Evolutionary conservation across 164 flowering plant species (phyloP), one percentile per base, ranked within the genome.

Genomic region (Tinospora cordifolia): DNA sequence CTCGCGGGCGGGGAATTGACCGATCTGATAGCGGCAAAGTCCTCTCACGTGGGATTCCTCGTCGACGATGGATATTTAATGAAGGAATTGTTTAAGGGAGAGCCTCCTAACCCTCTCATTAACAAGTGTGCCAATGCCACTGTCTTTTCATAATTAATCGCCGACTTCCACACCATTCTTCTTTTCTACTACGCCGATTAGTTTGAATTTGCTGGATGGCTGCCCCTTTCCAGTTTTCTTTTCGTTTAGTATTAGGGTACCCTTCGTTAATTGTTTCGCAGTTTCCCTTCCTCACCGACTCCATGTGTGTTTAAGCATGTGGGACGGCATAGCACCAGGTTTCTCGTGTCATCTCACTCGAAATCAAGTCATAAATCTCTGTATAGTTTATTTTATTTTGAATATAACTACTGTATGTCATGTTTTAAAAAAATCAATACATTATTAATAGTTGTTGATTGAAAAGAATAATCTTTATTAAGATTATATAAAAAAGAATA

Each of bases 51-150:
- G 63, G 34, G 63, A 24, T 60, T 60, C 59, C 17, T 60, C 60
- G n/a, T 54, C 60, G 60, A 19, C 60, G 60, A 54, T 54, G 17
- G 22, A 54, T 10, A 44, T 44, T 14, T 11, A 44, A 44, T 14
- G 14, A 2, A 44, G 14, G 47, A 44, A 51, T 51, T 51, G n/a
- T 51, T 51, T 54, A 54, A 54, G 10, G 13, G 19, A 24, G 0
- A n/a, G n/a, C n/a, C n/a, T n/a, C 63, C 19, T 17, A 27, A 27
- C 27, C 54, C 51, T 7, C 9, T 25, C 38, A 63, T 72, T 41
- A 58, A 77, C 62, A 68, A 59, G 22, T 44, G 75, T 72, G 60
- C 58, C 19, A 44, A 73, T 74, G 60, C 58, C 19, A 44, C 22
- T 21, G 4, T 4, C 26, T 2, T 30, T 44, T 25, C 36, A 68